Evolutionary conservation across 202 grass and related monocot genomes (phyloP).

Genomic region (Musa balbisiana): DNA sequence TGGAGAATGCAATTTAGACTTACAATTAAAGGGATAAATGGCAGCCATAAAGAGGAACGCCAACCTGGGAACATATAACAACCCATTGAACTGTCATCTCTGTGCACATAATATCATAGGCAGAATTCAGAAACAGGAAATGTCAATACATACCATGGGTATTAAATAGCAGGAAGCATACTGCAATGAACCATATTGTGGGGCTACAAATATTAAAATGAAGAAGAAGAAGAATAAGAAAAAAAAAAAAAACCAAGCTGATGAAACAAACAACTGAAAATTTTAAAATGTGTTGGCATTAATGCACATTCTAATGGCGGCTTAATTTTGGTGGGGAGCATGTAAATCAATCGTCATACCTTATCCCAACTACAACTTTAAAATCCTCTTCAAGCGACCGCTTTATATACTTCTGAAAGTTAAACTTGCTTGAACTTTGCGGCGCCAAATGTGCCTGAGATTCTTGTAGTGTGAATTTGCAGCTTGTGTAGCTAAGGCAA

Average conservation of each 20-base stretch:
- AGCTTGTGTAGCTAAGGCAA: neutral
- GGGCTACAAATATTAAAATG: neutral
- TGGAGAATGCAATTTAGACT: neutral
- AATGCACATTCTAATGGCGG: neutral
- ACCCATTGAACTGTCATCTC: neutral
- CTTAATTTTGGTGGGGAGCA: neutral
- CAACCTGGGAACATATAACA: conserved; percentile 1
- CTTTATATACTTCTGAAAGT: conserved; percentile 20
- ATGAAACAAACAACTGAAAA: neutral
- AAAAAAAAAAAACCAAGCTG: neutral
- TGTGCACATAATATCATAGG: neutral
- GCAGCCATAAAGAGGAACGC: conserved; percentile 2
- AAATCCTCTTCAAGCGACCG: conserved; percentile 22
- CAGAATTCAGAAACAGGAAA: neutral
- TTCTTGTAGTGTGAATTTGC: neutral
- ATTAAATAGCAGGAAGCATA: conserved; percentile 14
- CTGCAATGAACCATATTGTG: conserved; percentile 6
- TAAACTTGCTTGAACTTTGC: conserved; percentile 8
- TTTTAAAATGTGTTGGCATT: neutral
- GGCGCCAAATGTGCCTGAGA: conserved; percentile 21
- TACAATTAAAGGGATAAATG: conserved; percentile 21
- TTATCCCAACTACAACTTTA: conserved; percentile 15
- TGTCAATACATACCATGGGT: conserved; percentile 14
- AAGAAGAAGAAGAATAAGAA: neutral
- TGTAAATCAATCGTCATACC: neutral